Percentiles rank a stretch among this genome's conserved stretches.
Conservation (phyloP, 345 rosid genomes). For the Hibiscus mutabilis region DNA sequence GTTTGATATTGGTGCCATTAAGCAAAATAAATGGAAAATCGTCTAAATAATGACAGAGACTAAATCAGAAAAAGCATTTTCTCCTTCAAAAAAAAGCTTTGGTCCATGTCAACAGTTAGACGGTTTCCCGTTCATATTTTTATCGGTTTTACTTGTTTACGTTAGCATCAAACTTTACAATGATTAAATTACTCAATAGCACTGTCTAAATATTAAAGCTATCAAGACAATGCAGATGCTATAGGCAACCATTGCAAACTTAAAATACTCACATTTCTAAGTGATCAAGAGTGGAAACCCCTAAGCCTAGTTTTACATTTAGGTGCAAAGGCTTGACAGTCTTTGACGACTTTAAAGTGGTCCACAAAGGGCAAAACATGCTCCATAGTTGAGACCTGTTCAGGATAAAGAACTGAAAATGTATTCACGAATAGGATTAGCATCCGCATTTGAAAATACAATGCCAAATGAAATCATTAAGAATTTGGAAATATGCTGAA, state of each 20-base stretch:
- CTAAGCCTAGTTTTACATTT: slow-evolving; percentile 48
- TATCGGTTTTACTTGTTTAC: not conserved
- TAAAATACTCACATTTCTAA: slow-evolving; percentile 53
- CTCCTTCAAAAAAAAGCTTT: no score
- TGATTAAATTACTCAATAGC: not conserved
- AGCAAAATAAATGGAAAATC: no score
- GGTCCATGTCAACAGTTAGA: no score
- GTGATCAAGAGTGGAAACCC: slow-evolving; percentile 61
- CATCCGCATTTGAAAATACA: no score
- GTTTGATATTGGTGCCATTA: no score
- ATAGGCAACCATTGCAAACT: not conserved
- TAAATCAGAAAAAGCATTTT: no score
- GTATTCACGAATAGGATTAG: slow-evolving; percentile 26
- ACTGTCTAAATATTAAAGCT: not conserved
- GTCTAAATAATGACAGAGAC: not conserved
- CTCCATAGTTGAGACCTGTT: slow-evolving; percentile 67
- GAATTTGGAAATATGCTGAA: no score
- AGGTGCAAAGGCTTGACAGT: slow-evolving; percentile 30
- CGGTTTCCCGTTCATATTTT: not conserved
- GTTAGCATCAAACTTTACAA: not conserved
- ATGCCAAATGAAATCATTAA: no score
- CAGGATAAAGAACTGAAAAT: slow-evolving; percentile 66
- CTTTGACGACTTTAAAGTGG: slow-evolving; percentile 33
- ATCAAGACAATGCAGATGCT: not conserved
- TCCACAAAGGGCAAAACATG: slow-evolving; percentile 62